Evolutionary conservation across 2,329 filamentous ascomycete genomes (phyloP), one percentile per base, ranked within the genome.

Genomic region (Penicillium sp.): DNA sequence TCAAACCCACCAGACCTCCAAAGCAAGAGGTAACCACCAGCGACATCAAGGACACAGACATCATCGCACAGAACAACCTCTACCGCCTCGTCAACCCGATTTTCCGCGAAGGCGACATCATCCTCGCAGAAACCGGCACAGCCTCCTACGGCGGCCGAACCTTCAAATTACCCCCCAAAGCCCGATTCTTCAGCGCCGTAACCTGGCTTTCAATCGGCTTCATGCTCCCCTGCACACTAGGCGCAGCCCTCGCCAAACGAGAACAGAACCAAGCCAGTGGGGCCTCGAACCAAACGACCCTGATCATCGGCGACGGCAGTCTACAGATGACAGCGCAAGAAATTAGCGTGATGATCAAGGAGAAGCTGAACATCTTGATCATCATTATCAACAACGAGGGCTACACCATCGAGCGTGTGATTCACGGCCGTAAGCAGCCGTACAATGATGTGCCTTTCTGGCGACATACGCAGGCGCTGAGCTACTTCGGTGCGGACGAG

Each of bases 281-380:
- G 11, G 51, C 55, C 14, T 60, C 62, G 5, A 69, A 62, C n/a
- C 69, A 77, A 44, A 78, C 79, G 0, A 71, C 83, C 8, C 65
- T 84, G 1, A 72, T 81, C 50, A 81, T 81, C 27, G 81, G 81
- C 4, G 81, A 84, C 42, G 82, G 82, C 3, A 82, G 79, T 51
- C 75, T 86, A 48, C 78, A 84, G 52, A 77, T 86, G 68, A 86
- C 82, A 0, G 80, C 76, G 0, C 83, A 86, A 59, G 82, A 85
- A 52, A 68, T 87, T 3, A 77, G 77, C 9, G 83, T 80, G 1
- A 84, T 85, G 56, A 79, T 86, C 54, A 69, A 70, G 13, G 69
- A 77, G 44, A 69, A 72, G 3, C 68, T 80, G 18, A 69, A 77
- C 29, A 70, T 77, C 3, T 67, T 73, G 6, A 63, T 70, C 16